These are phyloP conservation scores for Magnusiomyces clavatus DNA, from an alignment of 1,139 yeast species.

Conservation along the genomic window DNA sequence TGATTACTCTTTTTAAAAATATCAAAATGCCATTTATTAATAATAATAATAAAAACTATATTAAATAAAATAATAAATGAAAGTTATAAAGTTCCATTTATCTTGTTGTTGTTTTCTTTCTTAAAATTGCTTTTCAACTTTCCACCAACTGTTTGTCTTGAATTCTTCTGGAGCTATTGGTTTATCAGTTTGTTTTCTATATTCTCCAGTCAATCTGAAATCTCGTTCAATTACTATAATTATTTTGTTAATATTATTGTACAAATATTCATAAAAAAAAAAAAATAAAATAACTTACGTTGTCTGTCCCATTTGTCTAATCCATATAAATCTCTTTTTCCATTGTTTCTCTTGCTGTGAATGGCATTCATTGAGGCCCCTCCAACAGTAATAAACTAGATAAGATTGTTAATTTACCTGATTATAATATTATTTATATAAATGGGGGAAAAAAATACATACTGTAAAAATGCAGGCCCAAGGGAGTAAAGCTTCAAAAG, in stretches of 20 bases:
- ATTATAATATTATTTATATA: background rate
- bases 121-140: constrained; percentile 17
- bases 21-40: too few relatives aligned
- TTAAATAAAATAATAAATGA: too few relatives aligned
- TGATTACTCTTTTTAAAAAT: too few relatives aligned
- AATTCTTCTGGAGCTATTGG: constrained; percentile 70
- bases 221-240: constrained; percentile 60
- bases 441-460: constrained; percentile 21
- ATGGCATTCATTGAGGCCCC: constrained; percentile 45
- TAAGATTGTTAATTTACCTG: background rate
- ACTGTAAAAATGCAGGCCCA: constrained; percentile 54
- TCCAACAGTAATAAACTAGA: constrained; percentile 42
- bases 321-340: constrained; percentile 49
- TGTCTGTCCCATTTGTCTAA: constrained; percentile 53
- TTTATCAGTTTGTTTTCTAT: constrained; percentile 60
- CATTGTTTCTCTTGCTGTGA: constrained; percentile 44
- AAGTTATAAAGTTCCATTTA: background rate
- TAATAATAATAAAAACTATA: too few relatives aligned
- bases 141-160: constrained; percentile 47
- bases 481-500: constrained; percentile 66
- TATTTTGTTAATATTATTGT: constrained; percentile 2
- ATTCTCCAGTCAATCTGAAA: constrained; percentile 62
- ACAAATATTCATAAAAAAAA: constrained; percentile 1
- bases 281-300: constrained; percentile 22
- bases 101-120: background rate